Conservation (phyloP, 2,329 filamentous ascomycete species). For the Shiraia sp. region DNA sequence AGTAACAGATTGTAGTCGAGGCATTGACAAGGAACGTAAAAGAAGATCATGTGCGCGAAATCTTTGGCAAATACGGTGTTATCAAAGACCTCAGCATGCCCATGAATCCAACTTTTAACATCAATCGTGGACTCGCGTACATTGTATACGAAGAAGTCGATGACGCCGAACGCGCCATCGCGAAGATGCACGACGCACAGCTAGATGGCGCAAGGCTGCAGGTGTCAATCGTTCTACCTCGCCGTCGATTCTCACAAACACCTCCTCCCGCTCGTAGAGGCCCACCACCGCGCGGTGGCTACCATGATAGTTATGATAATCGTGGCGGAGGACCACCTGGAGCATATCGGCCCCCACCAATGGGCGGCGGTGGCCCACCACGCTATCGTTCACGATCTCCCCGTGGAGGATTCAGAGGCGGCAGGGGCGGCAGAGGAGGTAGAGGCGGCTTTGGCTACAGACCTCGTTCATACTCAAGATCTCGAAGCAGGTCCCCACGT, state of each 20-base stretch:
- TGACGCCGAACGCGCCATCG: slow-evolving; percentile 85
- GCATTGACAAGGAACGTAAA: slow-evolving; percentile 95
- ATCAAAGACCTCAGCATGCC: slow-evolving; percentile 90
- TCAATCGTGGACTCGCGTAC: slow-evolving; percentile 91
- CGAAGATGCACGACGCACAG: slow-evolving; percentile 98
- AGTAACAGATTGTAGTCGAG: slow-evolving; percentile 82
- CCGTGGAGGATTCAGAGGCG: slow-evolving; percentile 31
- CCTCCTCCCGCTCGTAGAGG: slow-evolving; percentile 72
- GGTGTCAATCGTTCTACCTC: slow-evolving; percentile 85
- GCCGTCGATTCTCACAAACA: slow-evolving; percentile 78
- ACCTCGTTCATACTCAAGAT: slow-evolving; percentile 36
- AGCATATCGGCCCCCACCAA: slow-evolving; percentile 42
- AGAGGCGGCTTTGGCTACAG: slow-evolving; percentile 31
- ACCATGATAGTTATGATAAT: slow-evolving; percentile 27
- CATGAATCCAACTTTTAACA: slow-evolving; percentile 82
- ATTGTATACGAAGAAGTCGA: slow-evolving; percentile 78
- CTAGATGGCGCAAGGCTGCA: slow-evolving; percentile 81
- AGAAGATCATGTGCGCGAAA: slow-evolving; percentile 83
- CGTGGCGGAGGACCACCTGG: slow-evolving; percentile 43
- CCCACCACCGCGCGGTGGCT: slow-evolving; percentile 31
- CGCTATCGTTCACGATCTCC: slow-evolving; percentile 48
- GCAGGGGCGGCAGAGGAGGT: slow-evolving; percentile 37
- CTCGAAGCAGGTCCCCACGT: slow-evolving; percentile 49
- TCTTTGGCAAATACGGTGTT: slow-evolving; percentile 84
- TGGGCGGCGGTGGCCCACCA: slow-evolving; percentile 31